A percentile compares a stretch with the other conserved stretches of the same genome.
These are phyloP conservation scores for Penicillium digitatum DNA, from an alignment of 2,329 filamentous ascomycete genomes.

Conservation along the genomic window DNA sequence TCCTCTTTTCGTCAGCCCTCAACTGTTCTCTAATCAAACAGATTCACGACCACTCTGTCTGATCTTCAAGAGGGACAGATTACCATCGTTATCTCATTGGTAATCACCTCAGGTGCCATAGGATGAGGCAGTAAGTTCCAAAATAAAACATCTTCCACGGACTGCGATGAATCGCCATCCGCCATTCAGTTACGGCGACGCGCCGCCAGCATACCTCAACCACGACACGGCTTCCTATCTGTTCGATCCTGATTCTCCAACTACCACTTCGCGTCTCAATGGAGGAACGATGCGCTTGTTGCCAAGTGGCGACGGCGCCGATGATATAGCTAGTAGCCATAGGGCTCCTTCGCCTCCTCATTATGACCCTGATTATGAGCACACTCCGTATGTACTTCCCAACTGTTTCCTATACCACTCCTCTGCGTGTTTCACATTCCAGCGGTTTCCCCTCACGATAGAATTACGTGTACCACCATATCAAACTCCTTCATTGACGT, in stretches of 20 bases:
- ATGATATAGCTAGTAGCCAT: slow-evolving; percentile 28
- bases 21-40: slow-evolving; percentile 10
- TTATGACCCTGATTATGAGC: slow-evolving; percentile 25
- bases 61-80: not conserved
- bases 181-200: slow-evolving; percentile 39
- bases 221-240: slow-evolving; percentile 31
- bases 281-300: slow-evolving; percentile 46
- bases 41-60: slow-evolving; percentile 2
- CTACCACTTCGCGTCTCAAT: slow-evolving; percentile 27
- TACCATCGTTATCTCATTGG: slow-evolving; percentile 2
- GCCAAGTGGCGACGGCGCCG: slow-evolving; percentile 38
- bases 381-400: slow-evolving; percentile 39
- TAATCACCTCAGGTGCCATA: slow-evolving; percentile 1
- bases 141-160: slow-evolving; percentile 12
- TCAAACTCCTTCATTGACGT: slow-evolving; percentile 12
- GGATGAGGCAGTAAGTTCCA: slow-evolving; percentile 18
- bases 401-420: slow-evolving; percentile 12
- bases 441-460: slow-evolving; percentile 27
- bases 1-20: slow-evolving; percentile 14
- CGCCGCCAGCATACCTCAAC: slow-evolving; percentile 40
- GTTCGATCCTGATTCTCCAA: slow-evolving; percentile 30
- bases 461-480: slow-evolving; percentile 4
- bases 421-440: slow-evolving; percentile 15
- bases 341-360: slow-evolving; percentile 27
- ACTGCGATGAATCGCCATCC: slow-evolving; percentile 29